Percentiles rank a stretch among this genome's conserved stretches.
These are phyloP conservation scores for Ophiocordyceps camponoti-floridani DNA, from an alignment of 2,329 filamentous ascomycete species.

Conservation along the genomic window DNA sequence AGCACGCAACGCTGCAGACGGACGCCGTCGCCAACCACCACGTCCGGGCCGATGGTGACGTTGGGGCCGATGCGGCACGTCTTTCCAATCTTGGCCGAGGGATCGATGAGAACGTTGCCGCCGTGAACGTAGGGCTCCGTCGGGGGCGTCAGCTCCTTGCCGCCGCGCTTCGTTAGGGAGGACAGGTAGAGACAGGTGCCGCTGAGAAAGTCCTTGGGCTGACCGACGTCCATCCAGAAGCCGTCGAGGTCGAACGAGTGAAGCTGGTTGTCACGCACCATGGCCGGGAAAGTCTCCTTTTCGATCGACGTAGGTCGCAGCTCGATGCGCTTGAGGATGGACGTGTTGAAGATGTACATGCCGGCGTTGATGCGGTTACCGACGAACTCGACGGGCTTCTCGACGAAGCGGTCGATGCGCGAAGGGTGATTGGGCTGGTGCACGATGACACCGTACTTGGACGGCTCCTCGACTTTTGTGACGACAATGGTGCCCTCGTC, in stretches of 20 bases:
- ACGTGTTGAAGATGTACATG: slow-evolving; percentile 94
- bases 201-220: slow-evolving; percentile 94
- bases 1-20: slow-evolving; percentile 86
- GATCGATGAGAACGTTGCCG: slow-evolving; percentile 90
- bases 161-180: slow-evolving; percentile 75
- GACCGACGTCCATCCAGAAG: slow-evolving; percentile 99
- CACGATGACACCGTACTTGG: slow-evolving; percentile 96
- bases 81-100: slow-evolving; percentile 88
- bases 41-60: slow-evolving; percentile 85
- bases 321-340: slow-evolving; percentile 78
- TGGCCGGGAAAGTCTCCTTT: slow-evolving; percentile 95
- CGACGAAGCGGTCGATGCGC: slow-evolving; percentile 94
- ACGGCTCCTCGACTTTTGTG: slow-evolving; percentile 97
- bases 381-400: slow-evolving; percentile 97
- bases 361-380: slow-evolving; percentile 98
- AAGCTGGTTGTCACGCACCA: slow-evolving; percentile 73
- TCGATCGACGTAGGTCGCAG: slow-evolving; percentile 94
- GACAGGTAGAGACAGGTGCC: slow-evolving; percentile 94
- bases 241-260: slow-evolving; percentile 94
- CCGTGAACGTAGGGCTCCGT: slow-evolving; percentile 71
- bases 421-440: slow-evolving; percentile 86
- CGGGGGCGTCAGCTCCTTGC: slow-evolving; percentile 60
- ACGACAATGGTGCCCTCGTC: slow-evolving; percentile 95
- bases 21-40: slow-evolving; percentile 85
- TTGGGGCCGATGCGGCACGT: slow-evolving; percentile 98